Base-by-base conservation (phyloP, 2,329 filamentous ascomycete species). In the Exophiala alcalophila region DNA sequence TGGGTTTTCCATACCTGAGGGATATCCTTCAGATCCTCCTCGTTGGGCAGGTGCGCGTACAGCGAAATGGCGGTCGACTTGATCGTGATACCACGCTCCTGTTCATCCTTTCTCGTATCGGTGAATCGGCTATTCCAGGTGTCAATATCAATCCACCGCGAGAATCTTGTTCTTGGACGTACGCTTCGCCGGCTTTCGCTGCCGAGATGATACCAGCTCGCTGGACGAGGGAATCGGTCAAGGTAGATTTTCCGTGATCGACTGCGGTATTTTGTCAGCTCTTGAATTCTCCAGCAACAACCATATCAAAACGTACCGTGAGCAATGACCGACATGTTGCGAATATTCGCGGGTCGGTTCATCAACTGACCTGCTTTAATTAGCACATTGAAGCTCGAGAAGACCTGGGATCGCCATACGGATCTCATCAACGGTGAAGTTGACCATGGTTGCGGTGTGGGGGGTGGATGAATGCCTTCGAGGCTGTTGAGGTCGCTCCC, bases 321-420 rank as follows among this genome's bases (percentile, higher is more conserved):
- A 72, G 92, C 92, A 88, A 97, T 97, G 72, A 98, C 92, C 77
- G 89, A 96, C 91, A 96, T 97, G 83, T 97, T 97, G 67, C 80
- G 77, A 71, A 83, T 81, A 72, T 82, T 83, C 65, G 71, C 70
- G 63, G 64, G 66, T 53, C 65, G 64, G 64, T 72, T 67, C 69
- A 73, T 73, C 60, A 72, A 61, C 52, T 58, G 26, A 16, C 24
- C 10, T n/a, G 14, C 45, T 54, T 66, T 66, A 63, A 70, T 70
- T 67, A 70, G 54, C 21, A 49, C 20, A 45, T 52, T 42, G 52
- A 61, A 43, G 60, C 55, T 49, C 43, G 33, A 9, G 34, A 28
- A 35, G 40, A 11, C 29, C 12, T 14, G 34, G 27, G 28, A 30
- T 19, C 26, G 36, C 30, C 20, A 20, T 30, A 34, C 75, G 66